Base-by-base conservation (phyloP, 257 asterid species). In the Fraxinus cuspidata region DNA sequence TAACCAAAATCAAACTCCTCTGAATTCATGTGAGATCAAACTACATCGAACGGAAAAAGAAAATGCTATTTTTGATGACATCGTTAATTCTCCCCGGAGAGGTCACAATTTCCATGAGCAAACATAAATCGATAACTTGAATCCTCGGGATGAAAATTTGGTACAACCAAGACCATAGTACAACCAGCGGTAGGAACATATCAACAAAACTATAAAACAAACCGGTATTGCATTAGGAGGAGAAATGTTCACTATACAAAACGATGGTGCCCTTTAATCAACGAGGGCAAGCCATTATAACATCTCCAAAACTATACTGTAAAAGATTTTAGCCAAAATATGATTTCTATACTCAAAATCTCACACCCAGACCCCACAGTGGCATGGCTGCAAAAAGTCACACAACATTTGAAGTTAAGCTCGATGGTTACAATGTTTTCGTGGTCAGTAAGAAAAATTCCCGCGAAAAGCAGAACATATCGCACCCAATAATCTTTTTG, bases 181-280 rank as follows among this genome's bases (percentile, higher is more conserved):
- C 65, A 56, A n/a, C 12, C 12, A 23, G 65, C 28, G 4, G 65
- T 56, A 21, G 66, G 25, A 67, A 73, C 11, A 60, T 25, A 74
- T 34, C 60, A 37, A 21, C 31, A 21, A 72, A 58, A 78, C 23
- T 16, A 67, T 47, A 56, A 78, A 76, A 53, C 75, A 74, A 83
- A 74, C 81, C 60, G 71, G 76, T 78, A 78, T 80, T 74, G 79
- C 84, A 81, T 28, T 79, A 84, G 69, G 44, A 72, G 72, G 63
- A 82, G 74, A 75, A 31, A 56, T 28, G 83, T 81, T 19, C 81
- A 82, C 96, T 92, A 72, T 92, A 88, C 97, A 88, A 79, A 76
- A 71, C 74, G 76, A 80, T 53, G 87, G 81, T 68, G 83, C 74
- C 87, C 66, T 72, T 77, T 71, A 74, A 78, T 49, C 78, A 84